phyloP scores from a whole-genome alignment of 2,329 filamentous ascomycete species.

The Diaporthe nobilis region DNA sequence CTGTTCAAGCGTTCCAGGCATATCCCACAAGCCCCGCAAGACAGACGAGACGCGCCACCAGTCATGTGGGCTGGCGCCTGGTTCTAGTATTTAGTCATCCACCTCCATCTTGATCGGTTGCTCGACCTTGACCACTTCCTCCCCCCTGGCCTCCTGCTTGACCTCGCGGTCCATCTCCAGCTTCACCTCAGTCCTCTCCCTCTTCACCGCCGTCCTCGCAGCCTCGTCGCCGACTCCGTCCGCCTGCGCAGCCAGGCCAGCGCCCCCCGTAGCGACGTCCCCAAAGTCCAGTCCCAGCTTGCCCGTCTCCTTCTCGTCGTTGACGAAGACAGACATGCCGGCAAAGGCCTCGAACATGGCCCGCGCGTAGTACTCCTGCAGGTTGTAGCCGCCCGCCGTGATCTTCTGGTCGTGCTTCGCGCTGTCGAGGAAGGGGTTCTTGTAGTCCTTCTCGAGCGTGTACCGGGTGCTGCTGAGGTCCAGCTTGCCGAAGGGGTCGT shows the following conservation, averaged over 20 bases:
- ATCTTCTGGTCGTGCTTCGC: conserved; percentile 76
- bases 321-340: conserved; percentile 88
- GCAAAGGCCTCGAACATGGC: conserved; percentile 91
- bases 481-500: conserved; percentile 89
- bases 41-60: conserved; percentile 14
- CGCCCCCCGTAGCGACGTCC: conserved; percentile 53
- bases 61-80: conserved; percentile 3
- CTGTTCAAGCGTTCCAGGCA: conserved; percentile 30
- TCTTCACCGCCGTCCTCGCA: conserved; percentile 54
- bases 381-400: conserved; percentile 85
- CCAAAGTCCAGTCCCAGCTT: conserved; percentile 51
- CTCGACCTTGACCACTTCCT: conserved; percentile 49
- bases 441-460: conserved; percentile 77
- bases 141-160: conserved; percentile 63
- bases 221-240: conserved; percentile 48
- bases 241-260: conserved; percentile 48
- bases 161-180: conserved; percentile 63
- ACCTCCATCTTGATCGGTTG: conserved; percentile 60
- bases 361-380: conserved; percentile 84
- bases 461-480: conserved; percentile 79
- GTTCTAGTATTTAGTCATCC: conserved; percentile 57
- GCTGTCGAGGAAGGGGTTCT: conserved; percentile 79
- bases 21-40: background rate
- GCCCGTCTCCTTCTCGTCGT: conserved; percentile 75
- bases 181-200: conserved; percentile 49